phyloP scores from a whole-genome alignment of 2,329 filamentous ascomycete genomes.

The Cordyceps tenuipes region DNA sequence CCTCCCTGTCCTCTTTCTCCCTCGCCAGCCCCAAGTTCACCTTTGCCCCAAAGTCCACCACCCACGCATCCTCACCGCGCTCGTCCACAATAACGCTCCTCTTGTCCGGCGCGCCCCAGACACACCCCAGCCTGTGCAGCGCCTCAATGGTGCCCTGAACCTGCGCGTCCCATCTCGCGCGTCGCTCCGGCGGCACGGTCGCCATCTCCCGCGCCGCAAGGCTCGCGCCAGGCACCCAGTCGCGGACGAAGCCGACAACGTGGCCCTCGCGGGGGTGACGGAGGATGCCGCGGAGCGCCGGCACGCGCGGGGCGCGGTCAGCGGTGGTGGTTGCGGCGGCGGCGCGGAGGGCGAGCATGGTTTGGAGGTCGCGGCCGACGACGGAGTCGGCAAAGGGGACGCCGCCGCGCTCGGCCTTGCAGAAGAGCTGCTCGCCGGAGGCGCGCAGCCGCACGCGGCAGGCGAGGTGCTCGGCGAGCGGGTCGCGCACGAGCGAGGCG shows the following conservation, averaged over 20 bases:
- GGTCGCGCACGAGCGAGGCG: not conserved
- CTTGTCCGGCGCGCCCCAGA: slow-evolving; percentile 1
- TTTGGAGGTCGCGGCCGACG: slow-evolving; percentile 3
- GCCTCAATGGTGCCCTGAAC: not conserved
- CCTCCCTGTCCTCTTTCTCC: not conserved
- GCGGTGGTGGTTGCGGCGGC: not conserved
- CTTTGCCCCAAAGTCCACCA: slow-evolving; percentile 6
- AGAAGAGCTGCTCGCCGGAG: slow-evolving; percentile 5
- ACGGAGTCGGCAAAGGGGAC: slow-evolving; percentile 9
- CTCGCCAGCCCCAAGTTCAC: not conserved
- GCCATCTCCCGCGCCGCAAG: not conserved
- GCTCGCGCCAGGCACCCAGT: slow-evolving; percentile 6
- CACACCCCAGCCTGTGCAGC: slow-evolving; percentile 1
- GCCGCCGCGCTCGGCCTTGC: slow-evolving; percentile 11
- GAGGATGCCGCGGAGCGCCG: not conserved
- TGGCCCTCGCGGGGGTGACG: slow-evolving; percentile 7
- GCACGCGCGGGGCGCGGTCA: not conserved
- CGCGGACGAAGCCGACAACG: slow-evolving; percentile 10
- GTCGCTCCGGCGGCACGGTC: not conserved
- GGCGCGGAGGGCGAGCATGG: not conserved
- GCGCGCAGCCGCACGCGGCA: not conserved
- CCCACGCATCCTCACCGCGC: not conserved
- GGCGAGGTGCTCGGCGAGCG: slow-evolving; percentile 3
- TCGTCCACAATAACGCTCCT: slow-evolving; percentile 8
- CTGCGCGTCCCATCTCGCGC: not conserved